These are phyloP conservation scores for Chlorella variabilis DNA, from an alignment of 163 green algal genomes.

Conservation along the genomic window DNA sequence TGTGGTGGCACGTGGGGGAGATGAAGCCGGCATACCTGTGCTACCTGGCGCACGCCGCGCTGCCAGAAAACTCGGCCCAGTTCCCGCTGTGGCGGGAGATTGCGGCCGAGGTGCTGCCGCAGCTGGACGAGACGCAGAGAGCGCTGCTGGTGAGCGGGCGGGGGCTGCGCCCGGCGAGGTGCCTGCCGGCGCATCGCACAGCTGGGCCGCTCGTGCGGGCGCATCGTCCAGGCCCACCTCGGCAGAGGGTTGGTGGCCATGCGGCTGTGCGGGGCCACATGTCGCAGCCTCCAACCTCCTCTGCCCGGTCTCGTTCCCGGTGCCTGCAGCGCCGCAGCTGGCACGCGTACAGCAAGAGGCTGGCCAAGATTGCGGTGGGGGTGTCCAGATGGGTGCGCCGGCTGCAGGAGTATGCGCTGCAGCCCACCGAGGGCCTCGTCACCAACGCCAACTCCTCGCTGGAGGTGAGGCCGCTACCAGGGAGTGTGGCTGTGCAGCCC, in stretches of 20 bases:
- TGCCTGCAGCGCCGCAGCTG: constrained; percentile 2
- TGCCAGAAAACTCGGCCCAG: constrained; percentile 17
- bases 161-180: too few relatives aligned
- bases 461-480: neutral
- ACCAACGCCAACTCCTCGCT: neutral
- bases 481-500: neutral
- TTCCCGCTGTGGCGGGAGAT: constrained; percentile 21
- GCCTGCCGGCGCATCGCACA: too few relatives aligned
- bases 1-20: constrained; percentile 30
- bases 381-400: constrained; percentile 15
- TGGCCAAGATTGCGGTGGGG: constrained; percentile 18
- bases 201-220: too few relatives aligned
- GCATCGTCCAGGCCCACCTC: too few relatives aligned
- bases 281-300: too few relatives aligned
- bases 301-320: too few relatives aligned
- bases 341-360: constrained; percentile 4
- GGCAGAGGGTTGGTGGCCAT: too few relatives aligned
- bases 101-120: constrained; percentile 7
- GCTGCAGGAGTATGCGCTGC: constrained; percentile 23
- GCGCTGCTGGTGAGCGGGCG: constrained; percentile 12
- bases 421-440: neutral
- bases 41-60: constrained; percentile 19
- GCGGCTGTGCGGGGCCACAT: too few relatives aligned
- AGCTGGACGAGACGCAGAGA: constrained; percentile 8
- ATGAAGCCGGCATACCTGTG: constrained; percentile 24